Evolutionary conservation across 495 filamentous ascomycete species (phyloP).

Genomic region (Penicillium soppii): DNA sequence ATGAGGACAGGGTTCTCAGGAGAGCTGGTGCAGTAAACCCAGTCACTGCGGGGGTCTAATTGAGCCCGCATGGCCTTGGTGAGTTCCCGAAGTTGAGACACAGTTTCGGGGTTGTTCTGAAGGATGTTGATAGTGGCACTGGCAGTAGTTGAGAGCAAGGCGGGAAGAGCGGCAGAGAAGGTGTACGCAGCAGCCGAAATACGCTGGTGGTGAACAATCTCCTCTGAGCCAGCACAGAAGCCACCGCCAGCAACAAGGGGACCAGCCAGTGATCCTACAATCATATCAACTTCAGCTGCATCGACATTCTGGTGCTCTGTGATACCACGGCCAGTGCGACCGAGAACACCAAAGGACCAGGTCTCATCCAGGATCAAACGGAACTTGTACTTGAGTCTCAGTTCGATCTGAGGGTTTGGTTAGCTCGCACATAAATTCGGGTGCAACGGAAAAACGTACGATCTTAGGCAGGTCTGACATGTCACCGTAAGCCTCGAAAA

Average conservation of each 20-base stretch:
- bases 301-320: slow-evolving; percentile 97
- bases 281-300: slow-evolving; percentile 87
- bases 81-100: slow-evolving; percentile 75
- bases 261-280: slow-evolving; percentile 87
- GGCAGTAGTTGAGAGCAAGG: slow-evolving; percentile 90
- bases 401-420: slow-evolving; percentile 61
- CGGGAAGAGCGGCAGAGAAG: slow-evolving; percentile 90
- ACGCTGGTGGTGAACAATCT: slow-evolving; percentile 93
- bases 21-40: slow-evolving; percentile 79
- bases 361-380: slow-evolving; percentile 96
- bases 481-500: slow-evolving; percentile 91
- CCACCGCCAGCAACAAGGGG: slow-evolving; percentile 89
- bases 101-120: slow-evolving; percentile 76
- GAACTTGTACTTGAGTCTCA: slow-evolving; percentile 95
- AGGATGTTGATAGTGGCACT: slow-evolving; percentile 83
- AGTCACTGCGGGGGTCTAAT: slow-evolving; percentile 90
- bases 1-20: slow-evolving; percentile 85
- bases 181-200: slow-evolving; percentile 88
- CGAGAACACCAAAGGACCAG: slow-evolving; percentile 92
- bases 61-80: slow-evolving; percentile 79
- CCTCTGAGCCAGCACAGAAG: slow-evolving; percentile 86
- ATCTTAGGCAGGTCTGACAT: slow-evolving; percentile 80
- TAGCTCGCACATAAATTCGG: background rate
- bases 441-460: slow-evolving; percentile 48
- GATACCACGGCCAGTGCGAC: slow-evolving; percentile 83